Evolutionary conservation across 2,329 filamentous ascomycete species (phyloP).

Genomic region (Sporothrix variecibatus): DNA sequence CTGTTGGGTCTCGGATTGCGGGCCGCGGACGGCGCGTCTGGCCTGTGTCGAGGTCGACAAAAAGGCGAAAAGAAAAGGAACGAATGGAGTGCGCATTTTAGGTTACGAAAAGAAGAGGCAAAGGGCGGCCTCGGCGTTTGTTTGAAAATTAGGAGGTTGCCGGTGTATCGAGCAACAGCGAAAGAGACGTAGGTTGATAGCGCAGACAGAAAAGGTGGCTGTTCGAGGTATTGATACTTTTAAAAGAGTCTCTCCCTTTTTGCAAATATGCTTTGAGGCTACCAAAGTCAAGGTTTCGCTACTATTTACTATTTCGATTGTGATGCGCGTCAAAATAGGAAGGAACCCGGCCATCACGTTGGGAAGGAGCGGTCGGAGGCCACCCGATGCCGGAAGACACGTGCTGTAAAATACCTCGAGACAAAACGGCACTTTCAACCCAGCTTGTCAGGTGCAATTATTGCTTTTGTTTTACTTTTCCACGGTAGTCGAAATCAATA

Average conservation of each 20-base stretch:
- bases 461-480: background rate
- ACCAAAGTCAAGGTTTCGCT: background rate
- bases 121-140: background rate
- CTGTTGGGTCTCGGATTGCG: background rate
- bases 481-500: background rate
- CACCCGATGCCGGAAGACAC: background rate
- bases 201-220: background rate
- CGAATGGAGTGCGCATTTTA: background rate
- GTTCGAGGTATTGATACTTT: background rate
- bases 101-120: background rate
- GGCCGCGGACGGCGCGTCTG: background rate
- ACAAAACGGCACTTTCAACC: background rate
- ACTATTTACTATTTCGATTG: background rate
- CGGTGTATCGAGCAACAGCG: background rate
- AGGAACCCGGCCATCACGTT: background rate
- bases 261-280: background rate
- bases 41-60: background rate
- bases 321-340: background rate
- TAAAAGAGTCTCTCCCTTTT: background rate
- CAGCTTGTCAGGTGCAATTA: background rate
- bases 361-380: constrained; percentile 1
- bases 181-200: background rate
- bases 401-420: background rate
- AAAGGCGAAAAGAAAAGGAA: background rate
- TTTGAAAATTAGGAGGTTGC: background rate